Percentiles rank a stretch among this genome's conserved stretches.
phyloP scores from a whole-genome alignment of 306 rosid genomes.

The Hippophae tibetana region DNA sequence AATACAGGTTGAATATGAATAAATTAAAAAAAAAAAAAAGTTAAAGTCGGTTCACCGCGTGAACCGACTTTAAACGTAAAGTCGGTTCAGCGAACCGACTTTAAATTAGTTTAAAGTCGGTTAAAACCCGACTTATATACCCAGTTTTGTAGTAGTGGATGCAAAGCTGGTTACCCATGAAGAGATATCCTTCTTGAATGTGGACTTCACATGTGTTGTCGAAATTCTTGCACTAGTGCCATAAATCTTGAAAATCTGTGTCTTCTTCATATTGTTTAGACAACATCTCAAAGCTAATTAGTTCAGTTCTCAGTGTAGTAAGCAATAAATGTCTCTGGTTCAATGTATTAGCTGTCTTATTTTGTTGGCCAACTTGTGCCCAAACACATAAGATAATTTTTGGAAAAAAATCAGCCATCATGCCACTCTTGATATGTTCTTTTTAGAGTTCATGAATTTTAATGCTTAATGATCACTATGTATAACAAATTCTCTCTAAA shows the following conservation, averaged over 20 bases:
- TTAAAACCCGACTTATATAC: no score
- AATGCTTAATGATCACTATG: not conserved
- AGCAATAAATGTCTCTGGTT: not conserved
- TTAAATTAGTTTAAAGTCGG: no score
- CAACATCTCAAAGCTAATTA: not conserved
- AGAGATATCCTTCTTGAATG: not conserved
- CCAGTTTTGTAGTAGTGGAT: no score
- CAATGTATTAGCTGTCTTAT: not conserved
- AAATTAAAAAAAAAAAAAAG: no score
- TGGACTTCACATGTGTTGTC: not conserved
- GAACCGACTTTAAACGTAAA: no score
- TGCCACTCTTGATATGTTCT: not conserved
- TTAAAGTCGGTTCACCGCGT: no score
- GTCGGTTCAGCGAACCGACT: no score
- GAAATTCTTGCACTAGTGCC: not conserved
- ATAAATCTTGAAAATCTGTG: not conserved
- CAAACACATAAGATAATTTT: not conserved
- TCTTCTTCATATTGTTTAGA: not conserved
- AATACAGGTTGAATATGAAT: no score
- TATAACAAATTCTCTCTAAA: not conserved
- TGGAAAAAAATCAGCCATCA: not conserved
- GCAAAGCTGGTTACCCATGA: not conserved
- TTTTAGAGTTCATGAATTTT: not conserved
- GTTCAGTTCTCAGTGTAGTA: not conserved
- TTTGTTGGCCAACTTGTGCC: not conserved